Evolutionary conservation across 805 yeast genomes (phyloP).

Genomic region (Yamadazyma insecticola): DNA sequence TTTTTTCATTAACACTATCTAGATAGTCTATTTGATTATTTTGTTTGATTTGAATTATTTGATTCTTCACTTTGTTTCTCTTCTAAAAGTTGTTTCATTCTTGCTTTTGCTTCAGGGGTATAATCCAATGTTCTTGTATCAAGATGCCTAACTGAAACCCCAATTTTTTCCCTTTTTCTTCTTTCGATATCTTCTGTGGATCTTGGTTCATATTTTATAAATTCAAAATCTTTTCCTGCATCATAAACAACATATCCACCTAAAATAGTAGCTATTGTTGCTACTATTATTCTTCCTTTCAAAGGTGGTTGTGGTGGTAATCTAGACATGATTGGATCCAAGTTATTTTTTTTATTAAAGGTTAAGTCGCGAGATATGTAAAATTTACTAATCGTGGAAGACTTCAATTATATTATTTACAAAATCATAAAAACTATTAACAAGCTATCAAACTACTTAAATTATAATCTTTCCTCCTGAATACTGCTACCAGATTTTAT

Average conservation of each 20-base stretch:
- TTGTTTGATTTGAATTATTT: neutral
- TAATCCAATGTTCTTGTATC: conserved; percentile 37
- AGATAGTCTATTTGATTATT: neutral
- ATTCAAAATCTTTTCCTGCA: conserved; percentile 36
- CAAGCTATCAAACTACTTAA: neutral
- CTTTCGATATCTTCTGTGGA: conserved; percentile 35
- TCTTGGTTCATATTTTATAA: conserved; percentile 34
- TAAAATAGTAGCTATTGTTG: conserved; percentile 29
- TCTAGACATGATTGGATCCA: too few species aligned
- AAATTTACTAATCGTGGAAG: too few species aligned
- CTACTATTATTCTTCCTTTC: conserved; percentile 28
- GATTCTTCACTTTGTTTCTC: conserved; percentile 10
- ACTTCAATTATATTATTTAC: too few species aligned
- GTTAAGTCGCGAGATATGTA: too few species aligned
- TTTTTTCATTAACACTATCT: too few species aligned
- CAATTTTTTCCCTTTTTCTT: conserved; percentile 28
- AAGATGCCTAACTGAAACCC: conserved; percentile 23
- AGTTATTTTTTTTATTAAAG: too few species aligned
- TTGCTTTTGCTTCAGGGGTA: conserved; percentile 39
- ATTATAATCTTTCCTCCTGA: conserved; percentile 26
- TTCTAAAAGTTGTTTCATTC: conserved; percentile 20
- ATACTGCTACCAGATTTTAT: conserved; percentile 43
- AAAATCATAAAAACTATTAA: too few species aligned
- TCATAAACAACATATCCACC: conserved; percentile 30
- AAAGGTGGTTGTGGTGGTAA: conserved; percentile 34